These are phyloP conservation scores for Fusarium sp. DNA, from an alignment of 2,329 filamentous ascomycete genomes.

Conservation along the genomic window DNA sequence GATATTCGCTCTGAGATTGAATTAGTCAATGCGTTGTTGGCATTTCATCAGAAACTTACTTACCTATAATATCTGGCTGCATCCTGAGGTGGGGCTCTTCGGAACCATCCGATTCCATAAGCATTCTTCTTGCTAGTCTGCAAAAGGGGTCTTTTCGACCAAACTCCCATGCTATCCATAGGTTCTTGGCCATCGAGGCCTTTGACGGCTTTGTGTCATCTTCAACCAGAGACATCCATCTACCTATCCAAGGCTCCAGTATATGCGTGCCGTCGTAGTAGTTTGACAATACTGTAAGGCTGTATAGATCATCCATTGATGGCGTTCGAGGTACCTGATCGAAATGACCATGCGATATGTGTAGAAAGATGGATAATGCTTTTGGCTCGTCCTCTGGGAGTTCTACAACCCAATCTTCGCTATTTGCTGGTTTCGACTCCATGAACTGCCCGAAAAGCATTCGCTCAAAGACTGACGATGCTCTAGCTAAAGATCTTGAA, in stretches of 20 bases:
- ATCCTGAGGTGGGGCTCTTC: neutral
- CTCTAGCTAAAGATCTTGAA: neutral
- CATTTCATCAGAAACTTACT: rapidly evolving
- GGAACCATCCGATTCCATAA: neutral
- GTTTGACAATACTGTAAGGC: neutral
- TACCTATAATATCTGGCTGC: neutral
- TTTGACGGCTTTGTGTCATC: neutral
- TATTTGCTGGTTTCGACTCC: neutral
- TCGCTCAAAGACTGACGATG: neutral
- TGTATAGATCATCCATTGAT: neutral
- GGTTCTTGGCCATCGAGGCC: neutral
- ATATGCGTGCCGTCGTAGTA: neutral
- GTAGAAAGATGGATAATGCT: neutral
- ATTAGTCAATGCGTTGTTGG: neutral
- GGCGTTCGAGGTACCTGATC: neutral
- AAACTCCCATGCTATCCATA: neutral
- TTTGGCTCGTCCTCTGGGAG: neutral
- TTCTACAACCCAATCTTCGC: neutral
- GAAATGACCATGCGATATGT: neutral
- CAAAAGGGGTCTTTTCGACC: neutral
- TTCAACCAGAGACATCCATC: neutral
- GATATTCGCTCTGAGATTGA: neutral
- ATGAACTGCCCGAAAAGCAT: neutral
- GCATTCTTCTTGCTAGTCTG: neutral
- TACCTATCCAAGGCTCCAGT: neutral